phyloP scores from a whole-genome alignment of 176 grass and related monocot species.

The Ampelocalamus luodianensis region DNA sequence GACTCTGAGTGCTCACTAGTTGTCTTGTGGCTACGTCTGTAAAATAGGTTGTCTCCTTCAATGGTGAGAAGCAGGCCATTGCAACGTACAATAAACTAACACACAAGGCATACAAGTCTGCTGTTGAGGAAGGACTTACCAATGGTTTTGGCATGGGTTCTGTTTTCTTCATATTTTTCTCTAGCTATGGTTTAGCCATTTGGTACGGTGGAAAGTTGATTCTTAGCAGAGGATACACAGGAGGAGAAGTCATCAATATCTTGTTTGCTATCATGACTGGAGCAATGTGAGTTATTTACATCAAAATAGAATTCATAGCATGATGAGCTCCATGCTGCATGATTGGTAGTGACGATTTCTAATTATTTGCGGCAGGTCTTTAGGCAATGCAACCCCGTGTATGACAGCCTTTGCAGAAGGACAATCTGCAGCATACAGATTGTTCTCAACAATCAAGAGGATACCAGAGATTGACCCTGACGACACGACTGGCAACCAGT shows the following conservation, averaged over 20 bases:
- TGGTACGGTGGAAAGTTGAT: conserved; percentile 73
- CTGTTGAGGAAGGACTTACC: conserved; percentile 66
- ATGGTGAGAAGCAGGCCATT: conserved; percentile 74
- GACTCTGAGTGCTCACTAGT: neutral
- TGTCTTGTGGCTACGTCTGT: conserved; percentile 25
- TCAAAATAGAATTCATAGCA: neutral
- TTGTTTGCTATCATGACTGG: conserved; percentile 71
- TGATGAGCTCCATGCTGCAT: conserved; percentile 1
- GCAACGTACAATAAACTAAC: conserved; percentile 61
- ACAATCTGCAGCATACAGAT: conserved; percentile 74
- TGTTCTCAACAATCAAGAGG: conserved; percentile 79
- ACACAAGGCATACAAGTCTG: conserved; percentile 47
- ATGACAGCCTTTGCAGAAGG: conserved; percentile 79
- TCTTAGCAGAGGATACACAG: conserved; percentile 59
- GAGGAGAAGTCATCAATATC: conserved; percentile 66
- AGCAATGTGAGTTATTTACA: conserved; percentile 62
- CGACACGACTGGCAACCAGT: conserved; percentile 49
- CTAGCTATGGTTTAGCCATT: conserved; percentile 64
- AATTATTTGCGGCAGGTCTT: conserved; percentile 56
- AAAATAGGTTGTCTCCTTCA: conserved; percentile 77
- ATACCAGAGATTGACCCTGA: conserved; percentile 83
- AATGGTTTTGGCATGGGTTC: conserved; percentile 71
- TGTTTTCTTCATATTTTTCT: conserved; percentile 66
- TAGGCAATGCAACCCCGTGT: conserved; percentile 80
- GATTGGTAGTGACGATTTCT: neutral